Conservation (phyloP, 1,284 basidiomycete species). For the Dichomitus squalens region DNA sequence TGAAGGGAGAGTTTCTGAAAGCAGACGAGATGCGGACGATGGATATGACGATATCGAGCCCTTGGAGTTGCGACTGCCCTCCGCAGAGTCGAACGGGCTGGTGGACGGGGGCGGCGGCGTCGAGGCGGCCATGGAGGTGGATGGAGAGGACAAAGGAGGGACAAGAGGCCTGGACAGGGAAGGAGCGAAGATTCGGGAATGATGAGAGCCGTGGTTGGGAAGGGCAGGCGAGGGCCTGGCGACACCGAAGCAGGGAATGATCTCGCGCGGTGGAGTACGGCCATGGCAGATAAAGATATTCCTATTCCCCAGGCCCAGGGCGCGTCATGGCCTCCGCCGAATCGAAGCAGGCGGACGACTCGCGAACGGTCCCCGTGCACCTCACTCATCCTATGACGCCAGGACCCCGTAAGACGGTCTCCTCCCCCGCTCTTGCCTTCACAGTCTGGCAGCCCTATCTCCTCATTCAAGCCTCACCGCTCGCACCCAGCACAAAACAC, state of each 20-base stretch:
- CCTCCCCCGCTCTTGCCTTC: not conserved
- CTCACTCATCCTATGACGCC: not conserved
- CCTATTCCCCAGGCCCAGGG: no score
- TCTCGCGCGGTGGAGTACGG: not conserved
- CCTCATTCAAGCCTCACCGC: no score
- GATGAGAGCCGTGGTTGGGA: not conserved
- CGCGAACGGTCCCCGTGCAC: not conserved
- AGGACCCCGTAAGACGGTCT: not conserved
- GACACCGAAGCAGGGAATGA: not conserved
- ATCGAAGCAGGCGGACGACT: not conserved
- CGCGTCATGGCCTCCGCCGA: not conserved
- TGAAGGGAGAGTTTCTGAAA: conserved; percentile 13
- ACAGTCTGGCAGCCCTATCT: not conserved
- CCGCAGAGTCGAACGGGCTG: conserved; percentile 10
- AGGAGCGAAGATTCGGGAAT: not conserved
- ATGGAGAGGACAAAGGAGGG: not conserved
- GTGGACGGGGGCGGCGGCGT: not conserved
- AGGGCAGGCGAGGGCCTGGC: not conserved
- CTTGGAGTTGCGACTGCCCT: conserved; percentile 13
- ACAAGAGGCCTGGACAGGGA: not conserved
- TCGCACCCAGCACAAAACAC: no score
- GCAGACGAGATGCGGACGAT: conserved; percentile 5
- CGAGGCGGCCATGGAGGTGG: no score
- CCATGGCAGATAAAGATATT: not conserved
- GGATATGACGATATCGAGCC: conserved; percentile 15